A percentile compares a stretch with the other conserved stretches of the same genome.
These are phyloP conservation scores for Microbotryomycetes sp. DNA, from an alignment of 1,284 basidiomycete genomes.

Conservation along the genomic window DNA sequence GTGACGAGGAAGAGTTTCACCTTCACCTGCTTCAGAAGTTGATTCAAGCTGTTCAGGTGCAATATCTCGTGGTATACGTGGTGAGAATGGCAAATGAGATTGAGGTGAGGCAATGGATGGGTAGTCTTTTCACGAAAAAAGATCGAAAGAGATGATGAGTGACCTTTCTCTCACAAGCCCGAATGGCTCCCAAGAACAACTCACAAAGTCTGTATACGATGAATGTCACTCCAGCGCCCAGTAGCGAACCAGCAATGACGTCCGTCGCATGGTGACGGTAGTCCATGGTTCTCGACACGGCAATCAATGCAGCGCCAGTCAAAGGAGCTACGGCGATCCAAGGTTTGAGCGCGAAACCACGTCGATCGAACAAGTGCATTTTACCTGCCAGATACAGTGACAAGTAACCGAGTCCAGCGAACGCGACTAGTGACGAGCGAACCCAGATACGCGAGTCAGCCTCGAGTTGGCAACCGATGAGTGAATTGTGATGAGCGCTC, in stretches of 20 bases:
- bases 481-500: slow-evolving; percentile 74
- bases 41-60: not conserved
- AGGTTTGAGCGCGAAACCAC: slow-evolving; percentile 74
- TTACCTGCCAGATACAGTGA: slow-evolving; percentile 85
- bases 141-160: not conserved
- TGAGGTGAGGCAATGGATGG: slow-evolving; percentile 55
- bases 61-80: slow-evolving; percentile 44
- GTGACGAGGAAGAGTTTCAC: not conserved
- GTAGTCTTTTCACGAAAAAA: slow-evolving; percentile 59
- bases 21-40: not conserved
- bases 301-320: slow-evolving; percentile 72
- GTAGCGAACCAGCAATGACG: slow-evolving; percentile 42
- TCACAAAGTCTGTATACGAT: slow-evolving; percentile 36
- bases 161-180: not conserved
- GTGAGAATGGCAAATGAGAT: slow-evolving; percentile 69
- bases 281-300: slow-evolving; percentile 53
- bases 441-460: no score
- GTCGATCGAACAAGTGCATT: slow-evolving; percentile 77
- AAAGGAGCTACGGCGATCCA: slow-evolving; percentile 77
- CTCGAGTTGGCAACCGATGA: no score
- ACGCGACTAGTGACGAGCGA: no score
- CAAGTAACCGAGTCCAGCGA: slow-evolving; percentile 85
- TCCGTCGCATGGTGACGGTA: slow-evolving; percentile 46
- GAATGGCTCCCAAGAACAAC: not conserved
- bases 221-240: slow-evolving; percentile 40